Evolutionary conservation across 2,329 filamentous ascomycete species (phyloP).

Genomic region (Fusarium sp.): DNA sequence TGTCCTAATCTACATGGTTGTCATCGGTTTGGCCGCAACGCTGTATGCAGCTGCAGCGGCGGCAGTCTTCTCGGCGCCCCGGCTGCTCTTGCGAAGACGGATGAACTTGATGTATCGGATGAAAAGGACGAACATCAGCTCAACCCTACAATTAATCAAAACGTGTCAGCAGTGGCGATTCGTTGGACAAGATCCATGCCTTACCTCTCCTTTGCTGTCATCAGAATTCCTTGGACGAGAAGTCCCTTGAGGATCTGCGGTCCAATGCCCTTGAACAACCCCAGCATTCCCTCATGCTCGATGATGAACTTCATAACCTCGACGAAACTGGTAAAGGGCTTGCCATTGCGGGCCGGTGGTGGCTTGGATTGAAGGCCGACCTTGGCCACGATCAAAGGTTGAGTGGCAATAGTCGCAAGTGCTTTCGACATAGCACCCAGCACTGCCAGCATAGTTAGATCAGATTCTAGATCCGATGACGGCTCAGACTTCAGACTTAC

Average conservation of each 20-base stretch:
- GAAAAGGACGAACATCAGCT: conserved; percentile 86
- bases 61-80: conserved; percentile 69
- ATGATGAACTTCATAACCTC: conserved; percentile 97
- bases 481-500: conserved; percentile 66
- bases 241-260: conserved; percentile 95
- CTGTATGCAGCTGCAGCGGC: conserved; percentile 63
- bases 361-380: conserved; percentile 95
- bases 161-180: conserved; percentile 30
- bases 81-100: conserved; percentile 75
- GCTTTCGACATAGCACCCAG: conserved; percentile 94
- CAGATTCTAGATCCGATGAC: background rate
- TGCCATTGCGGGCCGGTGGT: conserved; percentile 83
- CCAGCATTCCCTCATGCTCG: conserved; percentile 82
- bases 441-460: conserved; percentile 62
- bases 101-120: conserved; percentile 83
- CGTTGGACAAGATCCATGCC: conserved; percentile 33
- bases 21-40: conserved; percentile 48
- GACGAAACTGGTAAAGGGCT: conserved; percentile 91
- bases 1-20: conserved; percentile 12
- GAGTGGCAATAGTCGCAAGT: conserved; percentile 89
- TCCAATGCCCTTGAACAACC: conserved; percentile 96
- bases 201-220: conserved; percentile 99
- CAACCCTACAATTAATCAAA: conserved; percentile 69
- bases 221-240: conserved; percentile 92
- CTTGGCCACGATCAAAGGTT: conserved; percentile 97